Percentiles rank a stretch among this genome's conserved stretches.
Conservation (phyloP, 2,329 filamentous ascomycete species). For the Arachnomyces sp. region DNA sequence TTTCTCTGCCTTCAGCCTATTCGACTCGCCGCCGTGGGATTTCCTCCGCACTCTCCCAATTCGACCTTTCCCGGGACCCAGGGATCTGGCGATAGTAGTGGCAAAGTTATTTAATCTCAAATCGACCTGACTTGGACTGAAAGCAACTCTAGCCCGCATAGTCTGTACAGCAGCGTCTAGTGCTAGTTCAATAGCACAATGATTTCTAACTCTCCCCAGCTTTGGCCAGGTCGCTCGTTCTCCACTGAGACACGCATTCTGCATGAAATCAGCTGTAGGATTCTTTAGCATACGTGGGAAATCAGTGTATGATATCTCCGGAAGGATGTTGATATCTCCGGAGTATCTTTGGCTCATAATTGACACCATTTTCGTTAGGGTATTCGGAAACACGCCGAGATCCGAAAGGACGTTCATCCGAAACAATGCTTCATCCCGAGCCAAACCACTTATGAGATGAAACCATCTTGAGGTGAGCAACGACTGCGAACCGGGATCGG, state of each 20-base stretch:
- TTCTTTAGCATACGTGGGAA: constrained; percentile 74
- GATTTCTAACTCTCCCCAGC: constrained; percentile 74
- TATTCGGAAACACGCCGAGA: constrained; percentile 69
- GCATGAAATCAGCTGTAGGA: constrained; percentile 80
- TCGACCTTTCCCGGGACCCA: background rate
- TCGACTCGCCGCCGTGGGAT: constrained; percentile 1
- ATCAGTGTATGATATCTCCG: constrained; percentile 66
- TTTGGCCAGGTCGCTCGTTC: constrained; percentile 90
- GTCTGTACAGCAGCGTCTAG: constrained; percentile 42
- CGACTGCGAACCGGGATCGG: constrained; percentile 22
- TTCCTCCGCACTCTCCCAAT: background rate
- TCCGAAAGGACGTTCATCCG: constrained; percentile 74
- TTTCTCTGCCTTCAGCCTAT: background rate
- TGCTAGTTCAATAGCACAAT: constrained; percentile 80
- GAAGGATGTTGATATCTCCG: constrained; percentile 90
- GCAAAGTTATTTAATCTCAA: constrained; percentile 13
- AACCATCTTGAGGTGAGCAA: constrained; percentile 48
- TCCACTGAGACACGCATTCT: constrained; percentile 65
- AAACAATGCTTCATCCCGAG: constrained; percentile 72
- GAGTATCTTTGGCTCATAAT: constrained; percentile 87
- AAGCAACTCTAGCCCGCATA: constrained; percentile 32
- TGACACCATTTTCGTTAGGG: constrained; percentile 68
- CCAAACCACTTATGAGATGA: constrained; percentile 60
- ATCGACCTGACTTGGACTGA: constrained; percentile 22
- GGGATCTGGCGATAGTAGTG: background rate